A percentile compares a stretch with the other conserved stretches of the same genome.
Conservation (phyloP, 495 filamentous ascomycete species). For the Xylaria acuta region DNA sequence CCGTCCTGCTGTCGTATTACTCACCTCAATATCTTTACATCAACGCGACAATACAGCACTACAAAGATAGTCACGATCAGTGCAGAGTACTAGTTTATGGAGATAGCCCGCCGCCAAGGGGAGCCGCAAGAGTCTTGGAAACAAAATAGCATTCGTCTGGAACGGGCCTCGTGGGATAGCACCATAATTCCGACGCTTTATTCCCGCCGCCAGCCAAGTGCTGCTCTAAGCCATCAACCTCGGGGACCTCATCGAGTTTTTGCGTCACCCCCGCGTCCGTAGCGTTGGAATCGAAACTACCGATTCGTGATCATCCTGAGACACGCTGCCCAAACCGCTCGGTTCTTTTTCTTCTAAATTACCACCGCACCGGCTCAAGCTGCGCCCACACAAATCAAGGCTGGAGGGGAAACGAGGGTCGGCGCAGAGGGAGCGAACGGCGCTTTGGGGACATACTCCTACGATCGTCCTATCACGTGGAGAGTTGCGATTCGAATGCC, state of each 20-base stretch:
- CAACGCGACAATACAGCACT: slow-evolving; percentile 18
- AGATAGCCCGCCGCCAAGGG: slow-evolving; percentile 4
- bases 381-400: not conserved
- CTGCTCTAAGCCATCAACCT: slow-evolving; percentile 11
- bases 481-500: not conserved
- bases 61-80: not conserved
- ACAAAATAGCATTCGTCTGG: not conserved
- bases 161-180: slow-evolving; percentile 10
- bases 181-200: slow-evolving; percentile 3
- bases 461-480: not conserved
- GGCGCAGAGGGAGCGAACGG: not conserved
- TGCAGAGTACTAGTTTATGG: slow-evolving; percentile 1
- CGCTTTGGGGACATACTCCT: not conserved
- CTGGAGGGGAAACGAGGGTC: not conserved
- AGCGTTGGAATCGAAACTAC: not conserved
- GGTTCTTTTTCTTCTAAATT: not conserved
- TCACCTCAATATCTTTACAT: slow-evolving; percentile 17
- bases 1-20: slow-evolving; percentile 7
- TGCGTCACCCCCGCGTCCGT: not conserved
- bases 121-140: slow-evolving; percentile 6
- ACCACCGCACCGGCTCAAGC: not conserved
- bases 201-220: slow-evolving; percentile 8
- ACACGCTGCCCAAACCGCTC: slow-evolving; percentile 2
- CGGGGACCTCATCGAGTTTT: slow-evolving; percentile 10
- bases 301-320: slow-evolving; percentile 1